Conservation (phyloP, 2,329 filamentous ascomycete genomes). For the Trichoderma sp. region DNA sequence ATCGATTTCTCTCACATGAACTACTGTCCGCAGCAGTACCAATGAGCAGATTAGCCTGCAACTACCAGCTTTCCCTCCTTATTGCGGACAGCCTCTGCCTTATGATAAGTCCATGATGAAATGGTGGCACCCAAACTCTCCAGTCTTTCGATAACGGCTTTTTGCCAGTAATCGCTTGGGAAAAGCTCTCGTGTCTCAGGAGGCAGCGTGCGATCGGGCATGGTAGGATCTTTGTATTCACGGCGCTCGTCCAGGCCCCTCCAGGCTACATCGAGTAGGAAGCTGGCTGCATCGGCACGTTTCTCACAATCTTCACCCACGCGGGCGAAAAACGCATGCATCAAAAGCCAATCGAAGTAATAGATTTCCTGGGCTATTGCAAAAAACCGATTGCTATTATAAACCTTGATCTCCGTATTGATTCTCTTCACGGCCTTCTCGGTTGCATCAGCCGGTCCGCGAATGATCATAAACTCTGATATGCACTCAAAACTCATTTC, state of each 20-base stretch:
- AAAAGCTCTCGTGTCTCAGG: not conserved
- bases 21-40: not conserved
- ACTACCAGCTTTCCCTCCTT: not conserved
- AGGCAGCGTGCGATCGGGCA: not conserved
- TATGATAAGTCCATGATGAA: not conserved
- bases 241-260: not conserved
- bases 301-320: not conserved
- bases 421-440: not conserved
- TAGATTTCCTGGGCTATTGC: too few species aligned
- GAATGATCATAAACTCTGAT: not conserved
- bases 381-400: too few species aligned
- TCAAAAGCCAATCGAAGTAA: not conserved
- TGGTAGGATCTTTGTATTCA: not conserved
- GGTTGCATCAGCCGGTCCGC: not conserved
- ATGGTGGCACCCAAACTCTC: not conserved
- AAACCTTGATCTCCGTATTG: too few species aligned
- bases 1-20: not conserved
- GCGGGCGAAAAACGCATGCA: not conserved
- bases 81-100: not conserved
- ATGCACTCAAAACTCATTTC: not conserved
- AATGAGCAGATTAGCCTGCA: not conserved
- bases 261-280: not conserved
- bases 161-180: not conserved
- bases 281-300: not conserved
- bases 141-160: not conserved